Evolutionary conservation across 225 moss, liverwort and hornwort genomes (phyloP), one percentile per base, ranked within the genome.

Genomic region (Physcomitrellopsis africana): DNA sequence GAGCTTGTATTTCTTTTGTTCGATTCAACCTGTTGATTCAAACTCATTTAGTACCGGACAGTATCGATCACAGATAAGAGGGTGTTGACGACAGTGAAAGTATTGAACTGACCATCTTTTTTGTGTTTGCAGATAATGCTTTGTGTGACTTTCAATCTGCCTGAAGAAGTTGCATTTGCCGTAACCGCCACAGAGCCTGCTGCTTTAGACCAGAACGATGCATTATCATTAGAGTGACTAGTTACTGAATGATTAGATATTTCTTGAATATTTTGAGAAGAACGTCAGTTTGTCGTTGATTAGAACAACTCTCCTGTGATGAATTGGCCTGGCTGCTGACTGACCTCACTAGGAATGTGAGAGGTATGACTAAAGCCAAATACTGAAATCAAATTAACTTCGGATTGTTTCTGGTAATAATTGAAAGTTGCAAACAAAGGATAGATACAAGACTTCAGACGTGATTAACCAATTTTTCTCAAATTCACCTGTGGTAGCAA

Each of bases 121-220:
- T 26, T 70, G 18, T 56, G 14, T 58, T 54, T 70, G 85, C 93
- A 99, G 97, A 89, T 87, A 72, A 99, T 99, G 97, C 63, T 95
- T 26, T 95, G 93, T 59, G 53, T 95, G 76, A 95, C 92, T 82
- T 99, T 99, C 69, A 81, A 89, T 80, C 81, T 99, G 15, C 92
- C 95, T 19, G 83, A 88, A 76, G 63, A 55, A 27, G 87, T 83
- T 69, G 97, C 93, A 61, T 93, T 94, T 78, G 79, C 72, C 27
- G 16, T 67, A 47, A 64, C 57, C 22, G 26, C 57, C 18, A 23
- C 69, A 27, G 54, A 53, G 45, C 58, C 72, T 32, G 20, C 53
- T 55, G 43, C 44, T 63, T 65, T 77, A 76, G 61, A 68, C 17
- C 76, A 67, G 15, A 72, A 29, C 10, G 77, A 83, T 67, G 42